Evolutionary conservation across 345 rosid genomes (phyloP).

Genomic region (Salix viminalis): DNA sequence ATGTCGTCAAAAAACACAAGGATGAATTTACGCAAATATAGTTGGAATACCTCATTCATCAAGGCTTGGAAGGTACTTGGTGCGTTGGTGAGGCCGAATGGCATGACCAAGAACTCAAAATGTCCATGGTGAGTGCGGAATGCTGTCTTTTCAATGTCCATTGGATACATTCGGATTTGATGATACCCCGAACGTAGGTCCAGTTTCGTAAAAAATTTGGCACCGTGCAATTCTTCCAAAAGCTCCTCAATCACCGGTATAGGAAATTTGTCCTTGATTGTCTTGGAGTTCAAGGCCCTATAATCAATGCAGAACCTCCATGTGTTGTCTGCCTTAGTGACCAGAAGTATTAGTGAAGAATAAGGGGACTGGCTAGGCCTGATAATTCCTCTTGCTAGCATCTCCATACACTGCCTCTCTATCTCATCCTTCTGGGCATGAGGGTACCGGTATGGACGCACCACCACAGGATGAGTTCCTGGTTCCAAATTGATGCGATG

Average conservation of each 20-base stretch:
- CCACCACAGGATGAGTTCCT: neutral
- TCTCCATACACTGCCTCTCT: neutral
- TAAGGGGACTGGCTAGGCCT: neutral
- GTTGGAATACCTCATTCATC: neutral
- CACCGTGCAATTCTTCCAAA: neutral
- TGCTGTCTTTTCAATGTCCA: neutral
- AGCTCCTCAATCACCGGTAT: too few species aligned
- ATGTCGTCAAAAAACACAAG: neutral
- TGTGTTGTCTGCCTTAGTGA: neutral
- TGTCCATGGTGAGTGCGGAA: neutral
- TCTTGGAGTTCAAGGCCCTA: neutral
- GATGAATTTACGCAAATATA: neutral
- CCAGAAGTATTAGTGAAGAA: neutral
- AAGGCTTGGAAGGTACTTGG: neutral
- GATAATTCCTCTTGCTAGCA: neutral
- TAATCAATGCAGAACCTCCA: too few species aligned
- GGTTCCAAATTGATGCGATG: neutral
- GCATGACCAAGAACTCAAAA: neutral
- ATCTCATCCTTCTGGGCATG: neutral
- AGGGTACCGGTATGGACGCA: neutral
- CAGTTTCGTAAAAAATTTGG: neutral
- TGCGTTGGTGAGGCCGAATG: neutral
- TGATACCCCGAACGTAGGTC: neutral
- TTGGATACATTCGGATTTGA: neutral
- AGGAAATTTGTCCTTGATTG: neutral